A percentile compares a stretch with the other conserved stretches of the same genome.
phyloP scores from a whole-genome alignment of 768 basidiomycete species.

The Amanita thiersii region DNA sequence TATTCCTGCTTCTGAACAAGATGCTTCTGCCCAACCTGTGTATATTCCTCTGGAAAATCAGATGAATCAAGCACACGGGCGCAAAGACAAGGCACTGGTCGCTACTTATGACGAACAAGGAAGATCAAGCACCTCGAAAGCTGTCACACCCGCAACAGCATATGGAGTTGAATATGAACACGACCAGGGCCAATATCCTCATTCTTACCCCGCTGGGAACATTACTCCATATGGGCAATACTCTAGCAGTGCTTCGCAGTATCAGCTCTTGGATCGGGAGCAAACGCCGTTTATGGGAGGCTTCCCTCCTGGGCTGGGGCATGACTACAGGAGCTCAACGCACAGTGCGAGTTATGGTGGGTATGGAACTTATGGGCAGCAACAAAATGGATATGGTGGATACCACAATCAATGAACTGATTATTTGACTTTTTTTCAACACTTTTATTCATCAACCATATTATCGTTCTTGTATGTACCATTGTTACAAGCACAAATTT shows the following conservation, averaged over 20 bases:
- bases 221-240: not conserved
- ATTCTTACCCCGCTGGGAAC: not conserved
- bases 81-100: not conserved
- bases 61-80: not conserved
- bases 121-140: slow-evolving; percentile 2
- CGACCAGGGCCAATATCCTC: not conserved
- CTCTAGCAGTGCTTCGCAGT: not conserved
- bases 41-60: slow-evolving; percentile 6
- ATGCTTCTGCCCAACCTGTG: not conserved
- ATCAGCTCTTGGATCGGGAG: not conserved
- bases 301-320: slow-evolving; percentile 4
- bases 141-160: not conserved
- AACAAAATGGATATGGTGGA: not conserved
- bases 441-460: no score
- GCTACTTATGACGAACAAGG: not conserved
- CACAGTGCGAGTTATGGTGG: not conserved
- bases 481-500: no score
- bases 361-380: not conserved
- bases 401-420: not conserved
- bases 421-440: not conserved
- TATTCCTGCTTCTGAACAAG: not conserved
- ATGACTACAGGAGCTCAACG: not conserved
- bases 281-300: not conserved
- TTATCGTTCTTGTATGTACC: no score
- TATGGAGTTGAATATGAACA: slow-evolving; percentile 6